phyloP scores from a whole-genome alignment of 2,329 filamentous ascomycete genomes.

The Colletotrichum spaethianum region DNA sequence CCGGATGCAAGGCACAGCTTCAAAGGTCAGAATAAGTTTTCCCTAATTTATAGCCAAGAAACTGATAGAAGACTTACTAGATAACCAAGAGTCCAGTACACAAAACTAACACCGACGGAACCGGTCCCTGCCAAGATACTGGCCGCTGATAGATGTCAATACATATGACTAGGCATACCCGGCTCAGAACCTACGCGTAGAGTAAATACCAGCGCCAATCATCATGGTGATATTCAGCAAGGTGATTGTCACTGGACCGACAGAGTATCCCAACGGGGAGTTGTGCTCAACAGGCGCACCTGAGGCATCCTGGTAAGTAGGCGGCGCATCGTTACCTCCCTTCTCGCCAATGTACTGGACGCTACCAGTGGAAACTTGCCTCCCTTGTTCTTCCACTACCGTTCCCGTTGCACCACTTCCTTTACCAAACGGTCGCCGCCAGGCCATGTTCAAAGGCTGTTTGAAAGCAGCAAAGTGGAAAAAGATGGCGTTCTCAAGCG shows the following conservation, averaged over 20 bases:
- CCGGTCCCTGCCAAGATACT: constrained; percentile 71
- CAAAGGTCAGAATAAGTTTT: constrained; percentile 41
- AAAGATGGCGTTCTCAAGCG: background rate
- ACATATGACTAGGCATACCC: constrained; percentile 38
- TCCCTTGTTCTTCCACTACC: background rate
- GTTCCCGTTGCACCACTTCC: constrained; percentile 1
- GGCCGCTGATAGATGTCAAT: constrained; percentile 58
- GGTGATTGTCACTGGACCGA: constrained; percentile 68
- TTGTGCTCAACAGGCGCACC: constrained; percentile 73
- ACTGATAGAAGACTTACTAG: constrained; percentile 64
- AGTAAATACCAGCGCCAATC: constrained; percentile 74
- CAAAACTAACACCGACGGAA: constrained; percentile 72
- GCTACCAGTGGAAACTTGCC: constrained; percentile 19
- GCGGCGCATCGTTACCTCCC: constrained; percentile 41
- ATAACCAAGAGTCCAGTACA: constrained; percentile 76
- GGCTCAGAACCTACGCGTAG: constrained; percentile 62
- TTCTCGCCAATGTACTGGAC: constrained; percentile 31
- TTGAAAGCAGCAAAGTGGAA: background rate
- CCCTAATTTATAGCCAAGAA: background rate
- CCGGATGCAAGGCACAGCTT: constrained; percentile 65
- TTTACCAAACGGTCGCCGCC: constrained; percentile 18
- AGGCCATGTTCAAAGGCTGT: constrained; percentile 23
- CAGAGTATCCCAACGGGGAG: constrained; percentile 72
- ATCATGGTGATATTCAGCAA: constrained; percentile 74
- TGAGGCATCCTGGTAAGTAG: constrained; percentile 23